phyloP scores from a whole-genome alignment of 176 grass and related monocot genomes.

The Triticum dicoccoides region DNA sequence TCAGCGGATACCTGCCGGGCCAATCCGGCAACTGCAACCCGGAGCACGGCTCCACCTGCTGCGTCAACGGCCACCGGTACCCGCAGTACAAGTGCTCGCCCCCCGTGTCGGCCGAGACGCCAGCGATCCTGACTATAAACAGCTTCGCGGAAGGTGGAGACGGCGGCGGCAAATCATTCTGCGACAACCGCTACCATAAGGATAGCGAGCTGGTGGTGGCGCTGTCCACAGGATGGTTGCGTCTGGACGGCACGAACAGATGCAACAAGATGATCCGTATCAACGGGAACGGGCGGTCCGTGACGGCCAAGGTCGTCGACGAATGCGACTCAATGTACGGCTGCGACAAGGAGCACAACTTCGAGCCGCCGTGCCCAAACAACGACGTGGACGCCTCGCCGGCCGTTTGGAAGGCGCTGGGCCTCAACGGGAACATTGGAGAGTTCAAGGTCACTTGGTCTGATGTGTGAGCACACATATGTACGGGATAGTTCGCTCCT shows the following conservation, averaged over 20 bases:
- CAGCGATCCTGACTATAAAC: slow-evolving; percentile 19
- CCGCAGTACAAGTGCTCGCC: background rate
- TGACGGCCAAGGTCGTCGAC: slow-evolving; percentile 49
- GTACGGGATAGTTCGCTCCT: background rate
- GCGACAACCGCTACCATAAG: slow-evolving; percentile 6
- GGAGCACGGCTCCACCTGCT: background rate
- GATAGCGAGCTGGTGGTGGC: background rate
- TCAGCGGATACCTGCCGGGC: background rate
- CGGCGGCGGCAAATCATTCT: background rate
- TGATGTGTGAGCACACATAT: slow-evolving; percentile 25
- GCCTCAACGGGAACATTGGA: slow-evolving; percentile 22
- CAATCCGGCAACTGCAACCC: background rate
- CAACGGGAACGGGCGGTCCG: slow-evolving; percentile 20
- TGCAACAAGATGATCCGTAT: background rate
- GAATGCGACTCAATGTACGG: slow-evolving; percentile 40
- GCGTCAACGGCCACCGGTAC: background rate
- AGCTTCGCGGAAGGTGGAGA: background rate
- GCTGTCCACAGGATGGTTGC: background rate
- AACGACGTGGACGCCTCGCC: slow-evolving; percentile 41
- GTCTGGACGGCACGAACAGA: background rate
- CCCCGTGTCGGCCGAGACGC: background rate
- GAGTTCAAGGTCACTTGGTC: slow-evolving; percentile 1
- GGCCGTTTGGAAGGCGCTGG: slow-evolving; percentile 26
- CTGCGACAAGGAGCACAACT: slow-evolving; percentile 40
- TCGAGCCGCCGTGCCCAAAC: slow-evolving; percentile 48